phyloP scores from a whole-genome alignment of 441 rosid genomes.

The Breynia disticha region DNA sequence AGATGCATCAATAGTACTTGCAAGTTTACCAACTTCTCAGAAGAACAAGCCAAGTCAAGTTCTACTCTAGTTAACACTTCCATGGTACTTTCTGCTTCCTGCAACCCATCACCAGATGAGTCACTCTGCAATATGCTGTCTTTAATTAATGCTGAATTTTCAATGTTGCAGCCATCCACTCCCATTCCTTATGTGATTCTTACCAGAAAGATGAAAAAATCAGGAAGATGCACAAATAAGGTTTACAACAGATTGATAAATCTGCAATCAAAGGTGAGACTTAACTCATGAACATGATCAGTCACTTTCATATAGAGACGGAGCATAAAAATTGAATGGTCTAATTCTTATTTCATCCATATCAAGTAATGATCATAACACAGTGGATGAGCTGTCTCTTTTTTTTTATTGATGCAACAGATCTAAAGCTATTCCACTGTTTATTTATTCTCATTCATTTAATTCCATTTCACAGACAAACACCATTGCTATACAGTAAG shows the following conservation, averaged over 20 bases:
- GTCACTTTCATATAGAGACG: too few species aligned
- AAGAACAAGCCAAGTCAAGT: constrained; percentile 39
- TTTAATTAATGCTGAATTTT: constrained; percentile 10
- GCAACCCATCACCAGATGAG: constrained; percentile 23
- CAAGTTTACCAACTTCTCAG: constrained; percentile 57
- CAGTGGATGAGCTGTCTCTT: too few species aligned
- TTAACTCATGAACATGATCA: too few species aligned
- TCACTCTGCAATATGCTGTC: constrained; percentile 17
- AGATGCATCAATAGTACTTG: constrained; percentile 73
- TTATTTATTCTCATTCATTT: too few species aligned
- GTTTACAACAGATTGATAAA: neutral
- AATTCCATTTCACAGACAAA: too few species aligned
- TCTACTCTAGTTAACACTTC: constrained; percentile 37
- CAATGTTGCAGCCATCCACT: constrained; percentile 16
- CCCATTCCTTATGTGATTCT: constrained; percentile 11
- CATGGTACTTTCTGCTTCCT: constrained; percentile 32
- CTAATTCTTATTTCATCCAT: too few species aligned
- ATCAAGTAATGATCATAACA: too few species aligned
- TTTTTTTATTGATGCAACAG: too few species aligned
- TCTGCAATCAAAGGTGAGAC: too few species aligned
- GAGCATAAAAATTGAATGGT: too few species aligned
- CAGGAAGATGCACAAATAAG: neutral
- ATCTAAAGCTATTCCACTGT: too few species aligned
- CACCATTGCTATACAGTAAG: too few species aligned
- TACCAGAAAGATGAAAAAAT: constrained; percentile 15